A percentile compares a stretch with the other conserved stretches of the same genome.
phyloP scores from a whole-genome alignment of 192 early-diverging fungal genomes.

The Coemansia sp. region DNA sequence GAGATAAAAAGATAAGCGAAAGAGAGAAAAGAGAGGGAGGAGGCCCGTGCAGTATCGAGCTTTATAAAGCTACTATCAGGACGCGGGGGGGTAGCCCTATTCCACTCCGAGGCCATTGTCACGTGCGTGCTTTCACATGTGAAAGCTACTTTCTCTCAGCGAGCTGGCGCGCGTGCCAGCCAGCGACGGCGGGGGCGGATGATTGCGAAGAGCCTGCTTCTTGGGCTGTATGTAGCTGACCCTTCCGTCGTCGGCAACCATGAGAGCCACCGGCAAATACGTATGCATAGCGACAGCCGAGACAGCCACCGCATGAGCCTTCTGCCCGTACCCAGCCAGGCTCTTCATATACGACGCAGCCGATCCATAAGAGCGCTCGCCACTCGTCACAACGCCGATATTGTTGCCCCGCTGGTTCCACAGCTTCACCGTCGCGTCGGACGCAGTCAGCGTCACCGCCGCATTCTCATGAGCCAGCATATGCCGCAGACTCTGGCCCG shows the following conservation, averaged over 20 bases:
- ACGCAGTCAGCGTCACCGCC: slow-evolving; percentile 47
- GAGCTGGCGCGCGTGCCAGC: slow-evolving; percentile 9
- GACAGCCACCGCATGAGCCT: slow-evolving; percentile 5
- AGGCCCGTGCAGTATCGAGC: slow-evolving; percentile 1
- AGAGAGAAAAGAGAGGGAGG: background rate
- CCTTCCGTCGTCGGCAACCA: slow-evolving; percentile 46
- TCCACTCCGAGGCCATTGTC: background rate
- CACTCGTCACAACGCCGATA: slow-evolving; percentile 38
- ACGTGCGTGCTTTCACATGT: background rate
- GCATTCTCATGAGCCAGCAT: slow-evolving; percentile 50
- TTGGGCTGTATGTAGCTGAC: slow-evolving; percentile 49
- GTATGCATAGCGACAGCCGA: slow-evolving; percentile 37
- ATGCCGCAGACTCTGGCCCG: slow-evolving; percentile 28
- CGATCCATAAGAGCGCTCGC: slow-evolving; percentile 22
- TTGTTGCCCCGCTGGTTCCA: slow-evolving; percentile 53
- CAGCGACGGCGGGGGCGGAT: background rate
- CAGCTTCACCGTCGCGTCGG: slow-evolving; percentile 41
- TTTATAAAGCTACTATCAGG: background rate
- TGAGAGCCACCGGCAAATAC: slow-evolving; percentile 46
- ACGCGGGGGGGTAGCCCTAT: background rate
- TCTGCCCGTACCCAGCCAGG: slow-evolving; percentile 32
- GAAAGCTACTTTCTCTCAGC: background rate
- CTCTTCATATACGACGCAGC: slow-evolving; percentile 42
- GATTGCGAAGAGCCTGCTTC: background rate
- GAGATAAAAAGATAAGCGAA: background rate